Base-by-base conservation (phyloP, 2,329 filamentous ascomycete species). In the Aureobasidium subglaciale region DNA sequence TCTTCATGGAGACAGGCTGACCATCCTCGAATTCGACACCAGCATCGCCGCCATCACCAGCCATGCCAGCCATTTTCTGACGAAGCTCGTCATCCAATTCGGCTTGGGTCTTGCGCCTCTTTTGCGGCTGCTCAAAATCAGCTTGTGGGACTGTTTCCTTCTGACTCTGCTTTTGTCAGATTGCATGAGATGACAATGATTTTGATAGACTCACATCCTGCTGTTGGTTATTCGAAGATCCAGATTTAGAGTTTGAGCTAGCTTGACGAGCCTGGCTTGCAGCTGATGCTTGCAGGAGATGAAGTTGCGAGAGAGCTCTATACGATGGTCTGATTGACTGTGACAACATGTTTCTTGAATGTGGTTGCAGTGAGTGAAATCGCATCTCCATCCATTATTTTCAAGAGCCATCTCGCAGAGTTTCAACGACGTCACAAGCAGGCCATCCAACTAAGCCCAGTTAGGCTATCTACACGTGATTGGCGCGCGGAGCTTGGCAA, bases 11-110 rank as follows among this genome's bases (percentile, higher is more conserved):
- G 5, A 82, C 82, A 0, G 87, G 82, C 66, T 85, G 79, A 0
- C 88, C 88, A 62, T 88, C 79, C 67, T 91, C 87, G 58, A 87
- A 85, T 68, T 90, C 87, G 4, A 91, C 73, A 1, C 87, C 88
- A 3, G 85, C 76, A 24, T 79, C 80, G 8, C 88, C 87, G 8
- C 58, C 58, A 38, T 85, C 86, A 0, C 87, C 87, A 0, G 85
- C 78, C 27, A 85, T 73, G 10, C 78, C 81, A 61, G 87, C 83
- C 63, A 91, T 76, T 59, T 83, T 87, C 58, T 77, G 67, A 37
- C 77, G 76, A 22, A 91, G 67, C 61, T 90, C 86, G 59, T 82
- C 80, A 63, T 91, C 87, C 1, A 81, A 68, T 62, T 90, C 76
- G 0, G 80, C 75, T 56, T 81, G 73, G 0, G 82, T 83, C 67